phyloP scores from a whole-genome alignment of 2,329 filamentous ascomycete genomes.

The Pochonia chlamydosporia region DNA sequence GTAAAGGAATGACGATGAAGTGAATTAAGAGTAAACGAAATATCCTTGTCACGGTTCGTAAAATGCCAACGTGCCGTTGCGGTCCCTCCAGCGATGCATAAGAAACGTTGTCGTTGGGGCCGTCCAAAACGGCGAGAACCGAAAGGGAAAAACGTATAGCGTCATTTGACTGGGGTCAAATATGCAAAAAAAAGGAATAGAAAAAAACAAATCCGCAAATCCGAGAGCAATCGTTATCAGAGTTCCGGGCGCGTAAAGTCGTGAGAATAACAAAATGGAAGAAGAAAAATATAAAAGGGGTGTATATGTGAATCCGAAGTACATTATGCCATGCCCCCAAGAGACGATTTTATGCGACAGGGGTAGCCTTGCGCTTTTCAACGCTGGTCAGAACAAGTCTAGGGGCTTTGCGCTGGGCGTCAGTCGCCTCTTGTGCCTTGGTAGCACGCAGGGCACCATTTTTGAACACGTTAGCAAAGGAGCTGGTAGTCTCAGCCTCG shows the following conservation, averaged over 20 bases:
- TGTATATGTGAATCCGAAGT: conserved; percentile 11
- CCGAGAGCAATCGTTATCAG: conserved; percentile 28
- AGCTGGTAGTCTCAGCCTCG: conserved; percentile 49
- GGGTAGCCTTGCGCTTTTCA: conserved; percentile 71
- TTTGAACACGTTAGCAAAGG: conserved; percentile 63
- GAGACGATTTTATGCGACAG: conserved; percentile 15
- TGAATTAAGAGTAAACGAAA: conserved; percentile 22
- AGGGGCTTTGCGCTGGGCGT: conserved; percentile 71
- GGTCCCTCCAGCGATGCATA: background rate
- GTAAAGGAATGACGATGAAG: conserved; percentile 34
- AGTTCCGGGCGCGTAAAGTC: conserved; percentile 32
- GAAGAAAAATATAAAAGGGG: conserved; percentile 14
- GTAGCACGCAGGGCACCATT: conserved; percentile 45
- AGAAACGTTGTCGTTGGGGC: background rate
- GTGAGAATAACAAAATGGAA: conserved; percentile 21
- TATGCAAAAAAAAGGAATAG: conserved; percentile 2
- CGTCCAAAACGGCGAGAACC: background rate
- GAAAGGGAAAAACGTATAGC: background rate
- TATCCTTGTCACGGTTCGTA: background rate
- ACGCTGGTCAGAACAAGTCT: conserved; percentile 82
- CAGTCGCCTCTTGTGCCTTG: conserved; percentile 48
- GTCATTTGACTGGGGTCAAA: conserved; percentile 1
- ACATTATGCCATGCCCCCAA: background rate
- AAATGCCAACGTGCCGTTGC: background rate
- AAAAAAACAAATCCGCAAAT: conserved; percentile 10